Evolutionary conservation across 78 protist species (phyloP), one percentile per base, ranked within the genome.

Genomic region (Creolimax fragrantissima): DNA sequence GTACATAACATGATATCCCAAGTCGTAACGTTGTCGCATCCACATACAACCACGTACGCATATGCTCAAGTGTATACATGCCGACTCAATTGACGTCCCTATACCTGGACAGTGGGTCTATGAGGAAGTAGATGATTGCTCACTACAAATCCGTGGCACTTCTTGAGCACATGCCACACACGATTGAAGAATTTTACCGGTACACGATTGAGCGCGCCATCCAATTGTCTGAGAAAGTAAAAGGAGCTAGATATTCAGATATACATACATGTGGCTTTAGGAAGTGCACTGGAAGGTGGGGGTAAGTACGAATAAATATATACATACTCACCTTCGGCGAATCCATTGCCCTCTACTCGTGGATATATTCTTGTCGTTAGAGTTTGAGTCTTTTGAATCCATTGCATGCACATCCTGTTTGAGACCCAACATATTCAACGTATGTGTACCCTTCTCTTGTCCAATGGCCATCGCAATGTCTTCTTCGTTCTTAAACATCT

Each of bases 81-180:
- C n/a, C n/a, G n/a, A n/a, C n/a, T n/a, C n/a, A n/a, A n/a, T n/a
- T n/a, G n/a, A n/a, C n/a, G n/a, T n/a, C n/a, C n/a, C n/a, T n/a
- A 58, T 43, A 44, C 93, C 90, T 92, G 92, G 36, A 92, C 91
- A 24, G 94, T 92, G 2, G 94, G 94, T 66, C 88, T 85, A 35
- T 47, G 92, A 39, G 94, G 94, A 36, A 92, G 45, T 58, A 66
- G 43, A 5, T 45, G 35, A n/a, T 86, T 45, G 44, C 84, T 36
- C n/a, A 89, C 44, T 17, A 11, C 32, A 24, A 92, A 17, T 4
- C 92, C 94, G 6, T n/a, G 88, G 45, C 84, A 92, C 5, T 90
- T 81, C 43, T 58, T 6, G 43, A 92, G 91, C n/a, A 92, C 94
- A 41, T 37, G 91, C 94, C 94, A 92, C 3, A 85, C 93, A 2